Conservation (phyloP, 345 rosid species). For the Arabidopsis thaliana region TAIR10.1 NC_003074.8:5025501-5026000, state of each 20-base stretch:
- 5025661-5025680: constrained; percentile 95
- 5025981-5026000: constrained; percentile 71
- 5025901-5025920: not conserved
- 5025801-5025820: constrained; percentile 4
- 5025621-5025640: constrained; percentile 86
- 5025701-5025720: constrained; percentile 96
- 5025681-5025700: constrained; percentile 93
- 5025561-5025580: constrained; percentile 29
- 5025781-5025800: constrained; percentile 23
- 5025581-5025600: constrained; percentile 65
- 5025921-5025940: constrained; percentile 51
- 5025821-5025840: not conserved
- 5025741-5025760: constrained; percentile 74
- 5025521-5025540: constrained; percentile 41
- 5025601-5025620: constrained; percentile 95
- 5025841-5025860: not conserved
- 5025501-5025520: no score
- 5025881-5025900: not conserved
- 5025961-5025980: constrained; percentile 95
- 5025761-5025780: not conserved
- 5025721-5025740: constrained; percentile 95
- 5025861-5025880: not conserved
- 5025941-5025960: constrained; percentile 94
- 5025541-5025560: constrained; percentile 1
- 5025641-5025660: constrained; percentile 88